These are phyloP conservation scores for Paramecium octaurelia DNA, from an alignment of 73 alveolate species.

Conservation along the genomic window DNA sequence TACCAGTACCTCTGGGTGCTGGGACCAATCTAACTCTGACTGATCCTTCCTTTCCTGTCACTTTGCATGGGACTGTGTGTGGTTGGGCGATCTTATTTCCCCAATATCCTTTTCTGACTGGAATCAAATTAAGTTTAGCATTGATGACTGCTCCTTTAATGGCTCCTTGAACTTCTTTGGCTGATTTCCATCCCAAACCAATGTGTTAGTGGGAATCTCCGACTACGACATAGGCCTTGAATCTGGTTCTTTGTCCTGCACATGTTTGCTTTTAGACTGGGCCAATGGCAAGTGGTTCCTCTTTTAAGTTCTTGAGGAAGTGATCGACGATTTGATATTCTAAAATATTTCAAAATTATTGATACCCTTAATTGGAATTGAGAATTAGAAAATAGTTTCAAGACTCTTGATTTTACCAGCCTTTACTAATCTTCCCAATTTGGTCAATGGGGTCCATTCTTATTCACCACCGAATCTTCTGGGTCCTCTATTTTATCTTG, in stretches of 20 bases:
- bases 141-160: slow-evolving; percentile 98
- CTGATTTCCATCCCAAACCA: slow-evolving; percentile 99
- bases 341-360: slow-evolving; percentile 73
- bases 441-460: slow-evolving; percentile 98
- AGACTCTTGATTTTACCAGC: slow-evolving; percentile 91
- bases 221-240: slow-evolving; percentile 99
- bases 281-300: slow-evolving; percentile 98
- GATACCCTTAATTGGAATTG: slow-evolving; percentile 99
- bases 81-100: slow-evolving; percentile 99
- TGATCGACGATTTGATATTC: slow-evolving; percentile 79
- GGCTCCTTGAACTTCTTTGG: slow-evolving; percentile 99
- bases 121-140: slow-evolving; percentile 99
- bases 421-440: slow-evolving; percentile 99
- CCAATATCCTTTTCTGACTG: slow-evolving; percentile 99
- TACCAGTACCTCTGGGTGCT: slow-evolving; percentile 99
- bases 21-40: slow-evolving; percentile 99
- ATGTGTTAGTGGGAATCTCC: slow-evolving; percentile 99
- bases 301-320: slow-evolving; percentile 88
- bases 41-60: slow-evolving; percentile 99
- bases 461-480: slow-evolving; percentile 95
- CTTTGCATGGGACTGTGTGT: slow-evolving; percentile 99
- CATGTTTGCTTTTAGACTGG: slow-evolving; percentile 99
- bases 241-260: slow-evolving; percentile 99
- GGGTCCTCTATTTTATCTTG: slow-evolving; percentile 88
- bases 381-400: slow-evolving; percentile 99